phyloP scores from a whole-genome alignment of 306 rosid genomes.

The Castanea sativa region DNA sequence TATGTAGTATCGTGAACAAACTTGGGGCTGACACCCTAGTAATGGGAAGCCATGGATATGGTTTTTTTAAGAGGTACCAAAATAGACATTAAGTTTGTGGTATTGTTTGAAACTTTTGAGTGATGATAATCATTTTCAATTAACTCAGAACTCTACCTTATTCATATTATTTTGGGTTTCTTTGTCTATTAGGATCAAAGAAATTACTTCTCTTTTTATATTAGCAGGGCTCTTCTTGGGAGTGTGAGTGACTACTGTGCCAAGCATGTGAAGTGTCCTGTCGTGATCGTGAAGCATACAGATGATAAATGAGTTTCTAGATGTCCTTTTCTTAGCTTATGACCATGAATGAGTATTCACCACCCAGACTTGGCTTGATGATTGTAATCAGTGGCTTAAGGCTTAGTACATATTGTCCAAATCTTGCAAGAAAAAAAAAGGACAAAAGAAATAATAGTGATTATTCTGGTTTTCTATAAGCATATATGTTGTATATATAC shows the following conservation, averaged over 20 bases:
- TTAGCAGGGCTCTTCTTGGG: conserved; percentile 70
- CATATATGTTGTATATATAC: not conserved
- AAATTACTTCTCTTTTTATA: not conserved
- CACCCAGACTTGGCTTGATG: not conserved
- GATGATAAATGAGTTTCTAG: conserved; percentile 2
- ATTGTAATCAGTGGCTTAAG: not conserved
- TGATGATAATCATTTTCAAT: not conserved
- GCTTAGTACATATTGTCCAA: not conserved
- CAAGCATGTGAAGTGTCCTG: conserved; percentile 70
- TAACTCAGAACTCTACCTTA: no score
- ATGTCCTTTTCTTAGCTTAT: not conserved
- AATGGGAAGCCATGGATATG: conserved; percentile 83
- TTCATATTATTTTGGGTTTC: no score
- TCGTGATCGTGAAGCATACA: conserved; percentile 67
- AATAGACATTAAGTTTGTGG: not conserved
- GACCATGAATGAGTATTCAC: not conserved
- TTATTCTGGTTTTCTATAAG: not conserved
- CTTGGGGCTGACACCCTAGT: conserved; percentile 68
- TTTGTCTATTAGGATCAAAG: no score
- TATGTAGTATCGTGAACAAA: conserved; percentile 57
- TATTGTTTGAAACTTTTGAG: not conserved
- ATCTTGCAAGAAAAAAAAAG: not conserved
- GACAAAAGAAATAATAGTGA: not conserved
- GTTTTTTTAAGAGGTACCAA: conserved; percentile 69
- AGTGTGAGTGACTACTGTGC: conserved; percentile 85